Percentiles rank a stretch among this genome's conserved stretches.
Evolutionary conservation across 2,329 filamentous ascomycete genomes (phyloP).

Genomic region (Fusarium fracticaudum): DNA sequence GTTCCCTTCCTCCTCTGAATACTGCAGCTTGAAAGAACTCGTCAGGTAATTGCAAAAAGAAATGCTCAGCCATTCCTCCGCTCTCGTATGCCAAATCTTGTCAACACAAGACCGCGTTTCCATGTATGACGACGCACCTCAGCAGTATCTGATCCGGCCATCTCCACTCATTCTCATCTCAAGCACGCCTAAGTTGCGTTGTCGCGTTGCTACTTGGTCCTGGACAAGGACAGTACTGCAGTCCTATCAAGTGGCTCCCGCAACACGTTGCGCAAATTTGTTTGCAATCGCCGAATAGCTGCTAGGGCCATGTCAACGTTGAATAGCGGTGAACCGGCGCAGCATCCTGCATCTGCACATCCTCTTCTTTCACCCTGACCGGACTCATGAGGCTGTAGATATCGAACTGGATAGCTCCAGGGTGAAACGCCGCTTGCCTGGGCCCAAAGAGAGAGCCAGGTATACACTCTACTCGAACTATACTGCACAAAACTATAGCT

Average conservation of each 20-base stretch:
- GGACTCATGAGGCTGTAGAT: not conserved
- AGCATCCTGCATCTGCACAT: accelerated
- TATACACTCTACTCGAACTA: too few species aligned
- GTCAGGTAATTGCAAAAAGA: not conserved
- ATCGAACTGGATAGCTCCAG: accelerated
- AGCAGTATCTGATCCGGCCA: not conserved
- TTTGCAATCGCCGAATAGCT: not conserved
- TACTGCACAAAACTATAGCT: too few species aligned
- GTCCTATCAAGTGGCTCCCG: not conserved
- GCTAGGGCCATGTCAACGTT: not conserved
- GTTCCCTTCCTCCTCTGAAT: accelerated
- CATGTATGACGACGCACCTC: not conserved
- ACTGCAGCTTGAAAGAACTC: not conserved
- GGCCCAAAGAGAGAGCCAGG: not conserved
- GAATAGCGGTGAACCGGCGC: not conserved
- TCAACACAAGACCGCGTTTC: not conserved
- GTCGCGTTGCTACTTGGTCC: not conserved
- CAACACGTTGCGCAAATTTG: too few species aligned
- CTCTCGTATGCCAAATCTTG: not conserved
- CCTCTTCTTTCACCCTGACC: not conserved
- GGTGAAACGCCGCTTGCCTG: not conserved
- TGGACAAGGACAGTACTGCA: not conserved
- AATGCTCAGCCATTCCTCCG: not conserved
- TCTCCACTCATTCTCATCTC: accelerated
- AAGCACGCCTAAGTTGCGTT: not conserved